Percentiles rank a stretch among this genome's conserved stretches.
phyloP scores from a whole-genome alignment of 148 eudicot species.

The Chenopodium berlandieri region DNA sequence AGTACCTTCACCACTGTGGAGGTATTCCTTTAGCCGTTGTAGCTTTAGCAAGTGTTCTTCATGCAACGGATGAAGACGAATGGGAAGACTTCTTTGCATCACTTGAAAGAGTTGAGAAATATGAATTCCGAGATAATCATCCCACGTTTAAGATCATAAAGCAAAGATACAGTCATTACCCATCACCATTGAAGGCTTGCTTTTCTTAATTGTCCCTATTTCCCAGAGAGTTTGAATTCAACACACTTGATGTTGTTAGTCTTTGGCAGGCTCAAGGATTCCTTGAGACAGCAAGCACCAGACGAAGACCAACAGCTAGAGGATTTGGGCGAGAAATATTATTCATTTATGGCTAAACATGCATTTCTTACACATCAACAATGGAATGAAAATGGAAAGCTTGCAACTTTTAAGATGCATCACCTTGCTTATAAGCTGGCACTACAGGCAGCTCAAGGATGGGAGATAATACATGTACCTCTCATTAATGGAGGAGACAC shows the following conservation, averaged over 20 bases:
- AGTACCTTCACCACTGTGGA: neutral
- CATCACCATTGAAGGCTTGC: neutral
- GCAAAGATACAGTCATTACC: neutral
- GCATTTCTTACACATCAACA: too few species aligned
- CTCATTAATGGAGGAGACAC: neutral
- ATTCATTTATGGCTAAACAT: neutral
- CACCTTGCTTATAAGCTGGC: neutral
- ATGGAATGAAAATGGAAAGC: too few species aligned
- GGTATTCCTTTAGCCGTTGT: neutral
- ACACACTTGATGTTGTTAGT: neutral
- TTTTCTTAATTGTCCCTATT: neutral
- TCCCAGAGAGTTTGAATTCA: neutral
- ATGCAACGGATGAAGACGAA: neutral
- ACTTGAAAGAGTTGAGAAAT: too few species aligned
- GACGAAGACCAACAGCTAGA: neutral
- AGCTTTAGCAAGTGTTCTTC: neutral
- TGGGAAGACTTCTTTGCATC: neutral
- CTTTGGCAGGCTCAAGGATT: constrained; percentile 9
- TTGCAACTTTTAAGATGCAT: neutral
- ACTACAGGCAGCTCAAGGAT: neutral
- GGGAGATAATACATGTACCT: neutral
- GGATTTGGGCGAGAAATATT: neutral
- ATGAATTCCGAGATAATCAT: too few species aligned
- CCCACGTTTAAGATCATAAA: neutral
- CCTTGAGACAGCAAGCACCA: neutral